Base-by-base conservation (phyloP, 768 basidiomycete genomes). In the Agaricus sinodeliciosus region DNA sequence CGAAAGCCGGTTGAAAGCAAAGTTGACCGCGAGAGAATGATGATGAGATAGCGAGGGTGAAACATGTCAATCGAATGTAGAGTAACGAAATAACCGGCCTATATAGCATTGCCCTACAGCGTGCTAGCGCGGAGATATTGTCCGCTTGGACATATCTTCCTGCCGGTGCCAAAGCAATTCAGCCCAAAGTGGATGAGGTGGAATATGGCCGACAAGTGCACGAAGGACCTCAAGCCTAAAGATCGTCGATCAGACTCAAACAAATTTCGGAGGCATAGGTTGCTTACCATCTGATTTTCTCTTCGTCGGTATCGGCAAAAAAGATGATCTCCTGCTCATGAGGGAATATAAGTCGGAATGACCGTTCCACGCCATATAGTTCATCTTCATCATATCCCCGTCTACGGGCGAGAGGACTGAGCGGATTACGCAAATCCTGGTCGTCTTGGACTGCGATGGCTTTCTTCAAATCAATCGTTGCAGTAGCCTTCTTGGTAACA, bases 101-200 rank as follows among this genome's bases (percentile, higher is more conserved):
- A 26, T 35, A 44, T 39, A 43, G 45, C n/a, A 39, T 18, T 11
- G 19, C 37, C 39, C 45, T 53, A 39, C 37, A n/a, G 11, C 31
- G 37, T n/a, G 25, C 37, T 41, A 25, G 15, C 22, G 48, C 18
- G 19, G 7, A 9, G 48, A 18, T 16, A 16, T 31, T n/a, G 45
- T 40, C 27, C 66, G 68, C 54, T 73, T 74, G 25, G 65, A 51
- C 19, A 71, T 58, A 48, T 81, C 79, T 51, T 80, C 77, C 59
- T 90, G 88, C 43, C 84, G 79, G 65, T 92, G 87, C 89, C 90
- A 91, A 37, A 92, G 67, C 36, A 95, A 72, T 70, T 95, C 94
- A 2, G 87, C 94, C 94, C 94, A 96, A 11, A 96, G 71, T 2
- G 91, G 91, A 65, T 94, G 90, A 2, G 90, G 87, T 8, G 94